phyloP scores from a whole-genome alignment of 2,329 filamentous ascomycete genomes.

The Periconia sp. region DNA sequence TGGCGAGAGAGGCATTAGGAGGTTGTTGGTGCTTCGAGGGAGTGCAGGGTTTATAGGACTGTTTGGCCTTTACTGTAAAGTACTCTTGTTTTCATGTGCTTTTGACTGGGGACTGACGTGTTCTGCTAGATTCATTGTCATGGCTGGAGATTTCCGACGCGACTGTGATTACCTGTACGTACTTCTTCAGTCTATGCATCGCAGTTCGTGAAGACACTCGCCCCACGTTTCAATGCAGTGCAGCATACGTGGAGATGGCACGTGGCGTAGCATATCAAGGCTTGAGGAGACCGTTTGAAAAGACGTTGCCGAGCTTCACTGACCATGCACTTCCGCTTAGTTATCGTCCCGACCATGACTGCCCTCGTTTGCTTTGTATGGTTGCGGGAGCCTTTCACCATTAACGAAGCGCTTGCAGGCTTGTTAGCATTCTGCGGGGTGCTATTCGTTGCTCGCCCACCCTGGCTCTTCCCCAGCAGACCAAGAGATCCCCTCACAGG shows the following conservation, averaged over 20 bases:
- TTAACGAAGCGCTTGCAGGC: slow-evolving; percentile 73
- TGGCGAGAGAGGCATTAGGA: slow-evolving; percentile 19
- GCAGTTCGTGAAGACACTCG: no score
- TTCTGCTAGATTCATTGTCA: slow-evolving; percentile 58
- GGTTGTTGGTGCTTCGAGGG: slow-evolving; percentile 23
- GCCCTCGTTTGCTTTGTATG: slow-evolving; percentile 78
- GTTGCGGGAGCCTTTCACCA: slow-evolving; percentile 72
- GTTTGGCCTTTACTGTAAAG: slow-evolving; percentile 33
- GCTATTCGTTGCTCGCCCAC: slow-evolving; percentile 75
- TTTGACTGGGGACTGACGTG: slow-evolving; percentile 1
- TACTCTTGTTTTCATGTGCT: slow-evolving; percentile 27
- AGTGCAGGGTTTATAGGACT: slow-evolving; percentile 28
- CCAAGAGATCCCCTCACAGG: slow-evolving; percentile 30
- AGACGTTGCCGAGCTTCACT: background rate
- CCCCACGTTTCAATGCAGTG: no score
- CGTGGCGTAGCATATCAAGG: no score
- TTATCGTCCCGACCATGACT: slow-evolving; percentile 74
- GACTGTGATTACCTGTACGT: slow-evolving; percentile 71
- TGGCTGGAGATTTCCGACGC: slow-evolving; percentile 83
- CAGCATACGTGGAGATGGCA: no score
- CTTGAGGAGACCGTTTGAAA: no score
- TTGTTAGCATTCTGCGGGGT: slow-evolving; percentile 75
- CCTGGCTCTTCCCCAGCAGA: slow-evolving; percentile 43
- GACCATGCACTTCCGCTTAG: background rate
- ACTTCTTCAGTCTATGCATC: background rate